Percentiles rank a stretch among this genome's conserved stretches.
phyloP scores from a whole-genome alignment of 768 basidiomycete species.

The Leccinum boreale region DNA sequence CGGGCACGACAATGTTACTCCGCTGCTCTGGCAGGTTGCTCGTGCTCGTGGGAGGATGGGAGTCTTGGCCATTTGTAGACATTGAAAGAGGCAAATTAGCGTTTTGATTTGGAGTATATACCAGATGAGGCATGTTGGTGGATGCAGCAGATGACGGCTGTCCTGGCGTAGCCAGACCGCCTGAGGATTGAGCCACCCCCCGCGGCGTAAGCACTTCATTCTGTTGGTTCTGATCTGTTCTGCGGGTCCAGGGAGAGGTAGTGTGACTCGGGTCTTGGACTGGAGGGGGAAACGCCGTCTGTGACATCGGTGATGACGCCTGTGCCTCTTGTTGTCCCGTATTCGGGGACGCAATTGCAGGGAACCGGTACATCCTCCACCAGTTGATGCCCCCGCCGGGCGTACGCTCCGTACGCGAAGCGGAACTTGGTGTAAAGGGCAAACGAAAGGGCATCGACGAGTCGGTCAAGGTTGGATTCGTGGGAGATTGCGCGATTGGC shows the following conservation, averaged over 20 bases:
- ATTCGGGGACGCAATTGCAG: conserved; percentile 51
- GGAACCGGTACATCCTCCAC: conserved; percentile 85
- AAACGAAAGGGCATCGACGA: conserved; percentile 31
- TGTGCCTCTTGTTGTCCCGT: conserved; percentile 14
- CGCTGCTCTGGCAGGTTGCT: conserved; percentile 23
- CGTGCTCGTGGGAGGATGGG: conserved; percentile 14
- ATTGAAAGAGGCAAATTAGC: conserved; percentile 1
- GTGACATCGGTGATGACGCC: conserved; percentile 26
- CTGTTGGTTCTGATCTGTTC: conserved; percentile 16
- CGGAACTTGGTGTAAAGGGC: conserved; percentile 28
- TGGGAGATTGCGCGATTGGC: not conserved
- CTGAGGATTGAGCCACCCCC: conserved; percentile 11
- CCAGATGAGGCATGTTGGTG: conserved; percentile 17
- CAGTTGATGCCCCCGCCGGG: conserved; percentile 60
- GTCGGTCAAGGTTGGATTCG: conserved; percentile 11
- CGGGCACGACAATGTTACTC: conserved; percentile 61
- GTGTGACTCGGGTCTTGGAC: conserved; percentile 21
- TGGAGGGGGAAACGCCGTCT: conserved; percentile 14
- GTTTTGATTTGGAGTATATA: conserved; percentile 10
- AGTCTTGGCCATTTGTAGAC: conserved; percentile 13
- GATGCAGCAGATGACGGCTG: conserved; percentile 8
- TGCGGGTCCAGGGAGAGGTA: conserved; percentile 16
- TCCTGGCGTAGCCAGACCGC: conserved; percentile 11
- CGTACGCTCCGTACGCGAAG: conserved; percentile 36
- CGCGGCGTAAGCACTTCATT: conserved; percentile 18